Conservation (phyloP, 2,329 filamentous ascomycete species). For the Fusarium verticillioides region DNA sequence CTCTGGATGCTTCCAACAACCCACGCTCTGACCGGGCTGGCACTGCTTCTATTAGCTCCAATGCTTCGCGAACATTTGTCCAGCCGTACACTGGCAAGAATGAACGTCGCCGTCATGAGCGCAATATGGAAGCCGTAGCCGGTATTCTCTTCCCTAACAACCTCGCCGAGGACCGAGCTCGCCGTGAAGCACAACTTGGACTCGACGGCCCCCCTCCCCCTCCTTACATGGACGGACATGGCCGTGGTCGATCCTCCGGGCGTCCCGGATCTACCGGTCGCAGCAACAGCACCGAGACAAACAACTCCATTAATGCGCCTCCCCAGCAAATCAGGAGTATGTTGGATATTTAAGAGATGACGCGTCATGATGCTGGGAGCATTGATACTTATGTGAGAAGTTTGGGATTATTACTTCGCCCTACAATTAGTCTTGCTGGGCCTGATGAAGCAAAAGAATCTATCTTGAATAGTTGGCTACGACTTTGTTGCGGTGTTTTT, state of each 20-base stretch:
- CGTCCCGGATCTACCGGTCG: constrained; percentile 51
- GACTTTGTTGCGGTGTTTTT: constrained; percentile 1
- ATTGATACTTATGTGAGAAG: not conserved
- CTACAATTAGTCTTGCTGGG: constrained; percentile 14
- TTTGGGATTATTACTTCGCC: constrained; percentile 3
- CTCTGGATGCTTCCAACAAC: constrained; percentile 38
- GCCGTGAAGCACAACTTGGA: constrained; percentile 54
- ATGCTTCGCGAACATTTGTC: constrained; percentile 20
- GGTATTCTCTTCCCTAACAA: constrained; percentile 61
- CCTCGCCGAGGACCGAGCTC: constrained; percentile 46
- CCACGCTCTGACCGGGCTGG: constrained; percentile 49
- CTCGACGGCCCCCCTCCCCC: constrained; percentile 58
- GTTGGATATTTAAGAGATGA: constrained; percentile 60
- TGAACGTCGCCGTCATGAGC: constrained; percentile 58
- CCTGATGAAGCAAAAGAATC: constrained; percentile 16
- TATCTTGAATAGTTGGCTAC: constrained; percentile 19
- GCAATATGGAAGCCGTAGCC: constrained; percentile 56
- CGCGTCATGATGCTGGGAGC: not conserved
- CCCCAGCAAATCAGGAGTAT: constrained; percentile 69
- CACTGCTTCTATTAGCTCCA: constrained; percentile 39
- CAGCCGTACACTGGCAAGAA: constrained; percentile 55
- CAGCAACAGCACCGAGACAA: constrained; percentile 59
- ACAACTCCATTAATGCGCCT: constrained; percentile 58
- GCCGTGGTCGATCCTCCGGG: constrained; percentile 38
- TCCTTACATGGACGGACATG: constrained; percentile 49